Conservation (phyloP, 805 yeast species). For the Lachancea nothofagi region DNA sequence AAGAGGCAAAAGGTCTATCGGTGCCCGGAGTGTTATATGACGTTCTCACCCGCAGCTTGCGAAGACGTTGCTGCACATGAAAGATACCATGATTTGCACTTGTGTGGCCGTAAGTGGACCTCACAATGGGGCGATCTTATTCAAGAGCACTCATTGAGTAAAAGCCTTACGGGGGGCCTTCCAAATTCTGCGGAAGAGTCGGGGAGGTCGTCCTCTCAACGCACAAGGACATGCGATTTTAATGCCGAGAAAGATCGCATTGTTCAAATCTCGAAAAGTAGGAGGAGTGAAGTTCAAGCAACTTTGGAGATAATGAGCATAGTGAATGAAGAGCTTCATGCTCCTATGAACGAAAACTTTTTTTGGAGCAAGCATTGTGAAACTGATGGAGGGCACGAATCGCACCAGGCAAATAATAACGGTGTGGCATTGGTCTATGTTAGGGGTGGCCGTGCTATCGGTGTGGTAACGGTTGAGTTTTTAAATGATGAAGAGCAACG, state of each 20-base stretch:
- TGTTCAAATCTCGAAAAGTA: conserved; percentile 1
- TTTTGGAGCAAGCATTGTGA: conserved; percentile 31
- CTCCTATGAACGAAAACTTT: conserved; percentile 44
- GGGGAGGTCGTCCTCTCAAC: too few species aligned
- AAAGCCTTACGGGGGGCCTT: background rate
- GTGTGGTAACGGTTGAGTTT: conserved; percentile 48
- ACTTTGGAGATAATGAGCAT: conserved; percentile 41
- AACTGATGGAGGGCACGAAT: conserved; percentile 3
- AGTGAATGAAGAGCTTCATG: conserved; percentile 57
- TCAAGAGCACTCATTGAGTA: background rate
- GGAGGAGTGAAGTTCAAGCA: conserved; percentile 30
- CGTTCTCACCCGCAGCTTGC: conserved; percentile 18
- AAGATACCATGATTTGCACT: conserved; percentile 45
- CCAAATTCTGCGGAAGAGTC: too few species aligned
- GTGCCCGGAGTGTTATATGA: conserved; percentile 29
- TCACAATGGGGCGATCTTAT: conserved; percentile 32
- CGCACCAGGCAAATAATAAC: conserved; percentile 14
- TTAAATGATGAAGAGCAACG: conserved; percentile 29
- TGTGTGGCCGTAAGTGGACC: conserved; percentile 49
- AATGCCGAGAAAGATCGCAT: background rate
- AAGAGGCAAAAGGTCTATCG: conserved; percentile 9
- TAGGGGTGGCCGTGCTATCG: conserved; percentile 44
- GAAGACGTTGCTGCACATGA: conserved; percentile 36
- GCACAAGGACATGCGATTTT: too few species aligned
- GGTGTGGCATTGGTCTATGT: conserved; percentile 50